phyloP scores from a whole-genome alignment of 805 yeast species.

The Cyberlindnera euphorbiiphila region DNA sequence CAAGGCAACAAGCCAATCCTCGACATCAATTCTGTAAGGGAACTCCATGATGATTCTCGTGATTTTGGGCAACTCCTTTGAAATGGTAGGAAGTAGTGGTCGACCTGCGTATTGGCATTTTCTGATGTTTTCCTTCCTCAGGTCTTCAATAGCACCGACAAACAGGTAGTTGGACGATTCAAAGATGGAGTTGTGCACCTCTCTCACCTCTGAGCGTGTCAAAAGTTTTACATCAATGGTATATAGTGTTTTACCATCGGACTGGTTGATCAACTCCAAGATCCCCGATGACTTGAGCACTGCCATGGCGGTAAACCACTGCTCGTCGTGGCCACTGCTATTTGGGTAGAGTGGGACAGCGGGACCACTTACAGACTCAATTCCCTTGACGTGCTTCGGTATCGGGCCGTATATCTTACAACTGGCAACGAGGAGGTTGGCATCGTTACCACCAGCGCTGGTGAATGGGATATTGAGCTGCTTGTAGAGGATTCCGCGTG shows the following conservation, averaged over 20 bases:
- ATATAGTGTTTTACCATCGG: slow-evolving; percentile 59
- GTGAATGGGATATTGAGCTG: slow-evolving; percentile 19
- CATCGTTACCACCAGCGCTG: slow-evolving; percentile 29
- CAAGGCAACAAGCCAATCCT: slow-evolving; percentile 72
- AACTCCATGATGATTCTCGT: slow-evolving; percentile 52
- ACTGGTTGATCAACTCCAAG: slow-evolving; percentile 55
- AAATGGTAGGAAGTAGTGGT: slow-evolving; percentile 22
- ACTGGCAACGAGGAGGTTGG: slow-evolving; percentile 52
- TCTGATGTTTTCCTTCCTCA: slow-evolving; percentile 36
- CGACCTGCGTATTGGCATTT: slow-evolving; percentile 11
- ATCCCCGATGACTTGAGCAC: slow-evolving; percentile 61
- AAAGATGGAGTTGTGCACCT: slow-evolving; percentile 59
- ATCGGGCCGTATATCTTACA: slow-evolving; percentile 59
- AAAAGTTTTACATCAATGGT: slow-evolving; percentile 52
- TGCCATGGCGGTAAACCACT: slow-evolving; percentile 75
- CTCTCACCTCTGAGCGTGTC: slow-evolving; percentile 58
- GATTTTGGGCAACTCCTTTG: slow-evolving; percentile 27
- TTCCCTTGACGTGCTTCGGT: slow-evolving; percentile 21
- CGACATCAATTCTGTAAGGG: slow-evolving; percentile 64
- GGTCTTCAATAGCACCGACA: slow-evolving; percentile 51
- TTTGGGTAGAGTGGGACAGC: slow-evolving; percentile 18
- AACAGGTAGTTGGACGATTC: slow-evolving; percentile 55
- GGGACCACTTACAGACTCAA: slow-evolving; percentile 18
- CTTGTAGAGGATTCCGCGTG: slow-evolving; percentile 51
- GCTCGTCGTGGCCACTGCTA: slow-evolving; percentile 35